Evolutionary conservation across 1,139 yeast genomes (phyloP).

Genomic region (Suhomyces guaymorum): DNA sequence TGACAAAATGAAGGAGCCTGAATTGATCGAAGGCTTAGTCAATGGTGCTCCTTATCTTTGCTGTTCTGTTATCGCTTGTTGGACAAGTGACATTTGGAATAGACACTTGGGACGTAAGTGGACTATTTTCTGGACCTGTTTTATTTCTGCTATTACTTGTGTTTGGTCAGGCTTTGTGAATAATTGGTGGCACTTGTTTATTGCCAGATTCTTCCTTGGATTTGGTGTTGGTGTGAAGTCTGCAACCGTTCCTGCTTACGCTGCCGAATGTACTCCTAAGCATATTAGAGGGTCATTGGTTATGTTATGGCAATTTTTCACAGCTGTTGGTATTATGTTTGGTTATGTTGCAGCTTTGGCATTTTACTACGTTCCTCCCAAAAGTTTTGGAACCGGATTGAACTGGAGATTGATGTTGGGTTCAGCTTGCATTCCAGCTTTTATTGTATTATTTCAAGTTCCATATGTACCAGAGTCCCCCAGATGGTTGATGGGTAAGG

Average conservation of each 20-base stretch:
- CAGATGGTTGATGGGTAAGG: slow-evolving; percentile 33
- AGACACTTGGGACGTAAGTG: slow-evolving; percentile 68
- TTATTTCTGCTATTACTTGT: slow-evolving; percentile 65
- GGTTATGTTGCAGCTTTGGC: slow-evolving; percentile 74
- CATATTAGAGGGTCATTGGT: slow-evolving; percentile 76
- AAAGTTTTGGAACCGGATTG: slow-evolving; percentile 37
- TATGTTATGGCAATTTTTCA: slow-evolving; percentile 89
- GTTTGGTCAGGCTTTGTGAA: slow-evolving; percentile 76
- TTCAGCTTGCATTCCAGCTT: slow-evolving; percentile 73
- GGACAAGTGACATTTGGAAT: slow-evolving; percentile 72
- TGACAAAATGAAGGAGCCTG: slow-evolving; percentile 46
- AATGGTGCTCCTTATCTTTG: slow-evolving; percentile 83
- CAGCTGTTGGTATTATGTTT: slow-evolving; percentile 83
- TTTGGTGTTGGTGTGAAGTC: slow-evolving; percentile 81
- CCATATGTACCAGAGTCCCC: slow-evolving; percentile 46
- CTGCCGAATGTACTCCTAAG: slow-evolving; percentile 81
- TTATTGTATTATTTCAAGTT: slow-evolving; percentile 63
- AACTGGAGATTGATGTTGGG: slow-evolving; percentile 85
- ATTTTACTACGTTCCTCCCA: slow-evolving; percentile 37
- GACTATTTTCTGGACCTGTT: slow-evolving; percentile 68
- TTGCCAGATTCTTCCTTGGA: slow-evolving; percentile 72
- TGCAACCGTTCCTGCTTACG: slow-evolving; percentile 80
- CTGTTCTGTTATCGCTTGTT: slow-evolving; percentile 68
- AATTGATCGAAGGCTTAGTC: slow-evolving; percentile 72
- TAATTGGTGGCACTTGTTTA: slow-evolving; percentile 73